Evolutionary conservation across 2,329 filamentous ascomycete genomes (phyloP), one percentile per base, ranked within the genome.

Genomic region (Xylariaceae sp.): DNA sequence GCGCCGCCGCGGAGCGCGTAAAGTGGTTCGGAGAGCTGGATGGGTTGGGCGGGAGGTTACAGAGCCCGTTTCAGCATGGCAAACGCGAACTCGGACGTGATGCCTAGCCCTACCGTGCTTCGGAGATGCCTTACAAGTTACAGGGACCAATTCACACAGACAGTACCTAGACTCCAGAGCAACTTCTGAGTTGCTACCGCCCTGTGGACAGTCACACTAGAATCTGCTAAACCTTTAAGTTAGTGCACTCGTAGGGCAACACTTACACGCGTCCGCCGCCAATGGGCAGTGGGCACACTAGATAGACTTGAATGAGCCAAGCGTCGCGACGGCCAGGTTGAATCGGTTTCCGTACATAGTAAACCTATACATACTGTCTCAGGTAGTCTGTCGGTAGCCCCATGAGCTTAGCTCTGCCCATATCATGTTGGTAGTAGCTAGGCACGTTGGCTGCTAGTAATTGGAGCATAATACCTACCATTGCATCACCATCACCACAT

Each of bases 1-100:
- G 54, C 47, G 44, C 46, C 49, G 53, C 42, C 44, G 43, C 22
- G 45, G 53, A 57, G 56, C 56, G 56, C 57, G 56, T 61, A 59
- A 61, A 61, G 56, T 61, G 56, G 58, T 43, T 52, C 51, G 43
- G 51, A 36, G 39, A 49, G 49, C 44, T 56, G 44, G 43, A 56
- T 46, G 51, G 54, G 48, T 51, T n/a, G n/a, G n/a, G n/a, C 40
- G 51, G 29, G 7, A 21, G 16, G 9, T 21, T 47, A 19, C 18
- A 44, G 42, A 44, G 8, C 12, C n/a, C 16, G 40, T 29, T 29
- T 12, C 19, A 12, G 39, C 13, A 41, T 41, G 39, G 18, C 19
- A 18, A 18, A 41, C 39, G 41, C 41, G 41, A 43, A 8, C 41
- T 19, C 13, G 41, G 41, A 43, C 41, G 22, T 29, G 41, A 15